Evolutionary conservation across 2,329 filamentous ascomycete genomes (phyloP), one percentile per base, ranked within the genome.

Genomic region (Penicillium rolfsii): DNA sequence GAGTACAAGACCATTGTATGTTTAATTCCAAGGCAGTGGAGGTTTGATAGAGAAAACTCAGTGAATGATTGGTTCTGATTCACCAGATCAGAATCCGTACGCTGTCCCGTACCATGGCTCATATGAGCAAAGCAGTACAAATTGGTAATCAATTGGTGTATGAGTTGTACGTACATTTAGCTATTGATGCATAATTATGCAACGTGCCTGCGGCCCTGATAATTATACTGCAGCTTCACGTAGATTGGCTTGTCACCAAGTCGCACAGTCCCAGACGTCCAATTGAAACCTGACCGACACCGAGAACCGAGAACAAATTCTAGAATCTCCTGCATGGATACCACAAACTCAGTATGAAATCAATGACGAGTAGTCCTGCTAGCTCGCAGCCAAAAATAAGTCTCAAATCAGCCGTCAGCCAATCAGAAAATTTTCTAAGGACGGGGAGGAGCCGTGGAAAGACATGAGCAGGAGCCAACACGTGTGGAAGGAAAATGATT

Each of bases 401-500:
- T n/a, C 16, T 50, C 24, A 52, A 40, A n/a, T 35, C 26, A 7
- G 33, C 0, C 19, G 14, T 16, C n/a, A 5, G 12, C 50, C 50
- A 52, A 52, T 52, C 50, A 52, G 35, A 40, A 28, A 16, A 9
- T 52, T 52, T 52, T 52, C 35, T 36, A 19, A 40, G 7, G 4
- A 16, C 12, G n/a, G 28, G 50, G 8, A 16, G 30, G 30, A 55
- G 28, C 57, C 57, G 48, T 49, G 52, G 57, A 55, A 50, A 36
- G 30, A 14, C 45, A 22, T 28, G 22, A n/a, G 28, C n/a, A 41
- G 33, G 33, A 24, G 43, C 54, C 54, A 52, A 58, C 59, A 62
- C 55, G 55, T 61, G 61, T 63, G 52, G 52, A 48, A 45, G 45
- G 50, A 60, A 38, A 61, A 11, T 30, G 30, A 33, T 33, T 33